A percentile compares a stretch with the other conserved stretches of the same genome.
Conservation (phyloP, 2,329 filamentous ascomycete species). For the Fusarium beomiforme region DNA sequence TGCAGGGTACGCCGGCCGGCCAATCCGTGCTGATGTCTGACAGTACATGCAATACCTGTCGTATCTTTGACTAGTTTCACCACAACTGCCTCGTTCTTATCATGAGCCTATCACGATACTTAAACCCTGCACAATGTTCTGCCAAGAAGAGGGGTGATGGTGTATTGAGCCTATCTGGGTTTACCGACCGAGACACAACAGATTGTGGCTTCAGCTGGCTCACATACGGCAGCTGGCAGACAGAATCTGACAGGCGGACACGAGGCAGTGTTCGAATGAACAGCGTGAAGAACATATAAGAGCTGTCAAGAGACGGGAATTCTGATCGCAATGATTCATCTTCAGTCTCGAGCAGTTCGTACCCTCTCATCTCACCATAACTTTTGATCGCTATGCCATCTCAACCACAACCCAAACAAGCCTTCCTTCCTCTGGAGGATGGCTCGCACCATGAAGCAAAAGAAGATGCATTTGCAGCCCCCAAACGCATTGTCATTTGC, state of each 20-base stretch:
- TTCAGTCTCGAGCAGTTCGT: background rate
- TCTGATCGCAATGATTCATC: background rate
- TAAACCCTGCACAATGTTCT: conserved; percentile 13
- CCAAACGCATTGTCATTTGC: conserved; percentile 47
- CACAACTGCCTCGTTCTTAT: conserved; percentile 10
- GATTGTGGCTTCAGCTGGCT: conserved; percentile 28
- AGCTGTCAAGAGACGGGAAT: background rate
- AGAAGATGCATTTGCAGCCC: conserved; percentile 18
- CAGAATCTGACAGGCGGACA: conserved; percentile 3
- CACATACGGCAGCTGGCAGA: background rate
- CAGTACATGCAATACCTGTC: background rate
- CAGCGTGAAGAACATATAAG: conserved; percentile 14
- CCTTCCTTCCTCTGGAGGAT: conserved; percentile 26
- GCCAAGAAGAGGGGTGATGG: conserved; percentile 28
- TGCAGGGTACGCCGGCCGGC: background rate
- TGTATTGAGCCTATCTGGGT: conserved; percentile 20
- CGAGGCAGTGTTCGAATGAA: background rate
- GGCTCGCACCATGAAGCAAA: conserved; percentile 29
- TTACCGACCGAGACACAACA: conserved; percentile 27
- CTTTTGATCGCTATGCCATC: conserved; percentile 21
- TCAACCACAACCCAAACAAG: conserved; percentile 1
- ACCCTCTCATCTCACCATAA: background rate
- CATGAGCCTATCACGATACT: conserved; percentile 24
- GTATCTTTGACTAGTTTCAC: conserved; percentile 27
- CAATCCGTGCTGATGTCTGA: conserved; percentile 5